These are phyloP conservation scores for Coemansia sp. DNA, from an alignment of 192 early-diverging fungal species.

Conservation along the genomic window DNA sequence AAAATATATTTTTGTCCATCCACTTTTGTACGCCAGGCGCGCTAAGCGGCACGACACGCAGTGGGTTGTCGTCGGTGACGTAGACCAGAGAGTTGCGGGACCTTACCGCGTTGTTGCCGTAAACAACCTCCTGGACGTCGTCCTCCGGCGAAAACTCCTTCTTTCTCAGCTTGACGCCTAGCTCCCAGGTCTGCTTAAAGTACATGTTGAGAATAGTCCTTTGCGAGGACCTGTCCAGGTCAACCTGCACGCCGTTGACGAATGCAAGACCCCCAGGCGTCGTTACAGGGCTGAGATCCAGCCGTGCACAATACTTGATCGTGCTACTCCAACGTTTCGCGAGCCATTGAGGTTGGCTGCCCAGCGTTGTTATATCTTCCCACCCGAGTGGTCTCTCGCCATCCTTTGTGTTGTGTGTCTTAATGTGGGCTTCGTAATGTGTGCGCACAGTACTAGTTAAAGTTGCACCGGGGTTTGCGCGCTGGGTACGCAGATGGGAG, in stretches of 20 bases:
- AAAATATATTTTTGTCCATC: constrained; percentile 24
- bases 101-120: constrained; percentile 60
- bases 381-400: constrained; percentile 26
- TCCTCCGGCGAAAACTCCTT: constrained; percentile 56
- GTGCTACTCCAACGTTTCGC: constrained; percentile 32
- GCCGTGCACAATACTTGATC: constrained; percentile 36
- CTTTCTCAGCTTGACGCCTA: constrained; percentile 55
- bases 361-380: constrained; percentile 19
- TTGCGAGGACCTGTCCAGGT: constrained; percentile 62
- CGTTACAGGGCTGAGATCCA: constrained; percentile 32
- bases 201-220: constrained; percentile 56
- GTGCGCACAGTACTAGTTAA: constrained; percentile 20
- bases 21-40: constrained; percentile 13
- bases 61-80: constrained; percentile 36
- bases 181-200: constrained; percentile 54
- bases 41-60: constrained; percentile 34
- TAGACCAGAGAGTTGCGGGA: constrained; percentile 61
- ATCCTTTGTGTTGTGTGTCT: constrained; percentile 32
- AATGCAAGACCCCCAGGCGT: constrained; percentile 60
- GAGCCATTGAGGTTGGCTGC: constrained; percentile 17
- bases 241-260: constrained; percentile 77
- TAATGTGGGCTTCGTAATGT: constrained; percentile 26
- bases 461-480: background rate
- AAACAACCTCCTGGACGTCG: constrained; percentile 70
- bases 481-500: constrained; percentile 8